A percentile compares a stretch with the other conserved stretches of the same genome.
Evolutionary conservation across 2,329 filamentous ascomycete species (phyloP).

Genomic region (Xylariaceae sp.): DNA sequence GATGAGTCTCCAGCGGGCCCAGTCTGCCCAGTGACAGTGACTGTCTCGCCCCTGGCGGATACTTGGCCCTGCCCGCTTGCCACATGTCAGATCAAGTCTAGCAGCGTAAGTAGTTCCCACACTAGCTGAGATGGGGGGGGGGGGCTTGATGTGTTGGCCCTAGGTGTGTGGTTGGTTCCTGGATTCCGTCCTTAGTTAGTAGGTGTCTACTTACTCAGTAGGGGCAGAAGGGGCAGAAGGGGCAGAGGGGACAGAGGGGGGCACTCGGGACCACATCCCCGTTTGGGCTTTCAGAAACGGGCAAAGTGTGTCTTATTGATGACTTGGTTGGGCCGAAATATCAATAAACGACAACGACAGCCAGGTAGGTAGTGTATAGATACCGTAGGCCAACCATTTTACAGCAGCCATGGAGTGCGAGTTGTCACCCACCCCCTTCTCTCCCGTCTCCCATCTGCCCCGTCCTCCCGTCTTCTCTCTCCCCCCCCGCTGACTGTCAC

Average conservation of each 20-base stretch:
- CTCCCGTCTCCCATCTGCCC: too few relatives aligned
- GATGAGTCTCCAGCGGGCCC: too few relatives aligned
- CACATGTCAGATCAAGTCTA: constrained; percentile 30
- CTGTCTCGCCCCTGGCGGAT: constrained; percentile 5
- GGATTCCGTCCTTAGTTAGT: constrained; percentile 12
- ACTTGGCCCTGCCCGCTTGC: constrained; percentile 29
- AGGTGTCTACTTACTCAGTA: too few relatives aligned
- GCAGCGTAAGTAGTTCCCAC: not conserved
- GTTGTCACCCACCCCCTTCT: too few relatives aligned
- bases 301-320: constrained; percentile 16
- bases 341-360: not conserved
- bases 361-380: not conserved
- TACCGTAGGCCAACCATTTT: not conserved
- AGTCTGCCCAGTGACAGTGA: not conserved
- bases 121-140: not conserved
- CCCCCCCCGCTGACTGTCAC: too few relatives aligned
- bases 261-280: constrained; percentile 13
- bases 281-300: constrained; percentile 26
- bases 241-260: too few relatives aligned
- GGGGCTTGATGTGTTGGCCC: constrained; percentile 29
- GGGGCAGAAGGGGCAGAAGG: too few relatives aligned
- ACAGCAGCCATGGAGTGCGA: not conserved
- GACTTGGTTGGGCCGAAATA: constrained; percentile 26
- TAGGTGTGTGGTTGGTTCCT: constrained; percentile 21
- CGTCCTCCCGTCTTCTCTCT: too few relatives aligned